Base-by-base conservation (phyloP, 1,139 yeast species). In the Taiozyma sp. region DNA sequence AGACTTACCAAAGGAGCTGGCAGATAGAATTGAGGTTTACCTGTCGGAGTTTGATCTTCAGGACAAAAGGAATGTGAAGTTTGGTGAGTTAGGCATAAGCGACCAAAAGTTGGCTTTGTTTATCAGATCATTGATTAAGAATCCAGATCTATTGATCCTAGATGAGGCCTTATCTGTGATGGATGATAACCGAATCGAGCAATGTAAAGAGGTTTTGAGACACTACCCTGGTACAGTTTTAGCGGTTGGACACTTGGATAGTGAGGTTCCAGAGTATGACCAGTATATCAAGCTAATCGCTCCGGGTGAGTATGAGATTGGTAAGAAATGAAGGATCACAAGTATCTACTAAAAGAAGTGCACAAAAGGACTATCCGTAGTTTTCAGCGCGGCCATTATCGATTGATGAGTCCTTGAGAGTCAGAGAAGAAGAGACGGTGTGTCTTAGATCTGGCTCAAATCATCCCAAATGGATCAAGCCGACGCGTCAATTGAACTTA, bases 141-240 rank as follows among this genome's bases (percentile, higher is more conserved):
- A 80, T 55, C 99, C 99, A 0, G 79, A 80, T 47, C 70, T 93
- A 3, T 71, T 93, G 47, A 86, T 93, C 50, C 72, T 93, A 4
- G 99, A 93, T 65, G 99, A 93, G 70, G 96, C 98, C 0, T 83
- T 93, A 56, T 87, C 96, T 16, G 95, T 93, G 32, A 89, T 92
- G 95, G 90, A 87, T 48, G 85, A 82, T 52, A 78, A 71, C 32
- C 74, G 84, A 42, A 78, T 91, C 67, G 72, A 74, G 27, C 74
- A 74, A 54, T 91, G 97, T 57, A 91, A 88, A 62, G 71, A 73
- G 16, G 64, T 85, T n/a, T 72, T 91, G 16, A 77, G 80, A 44
- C 67, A 75, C 24, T 81, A 86, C 74, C 75, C 79, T 4, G 86
- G 92, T 2, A 84, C 96, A 0, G 82, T 86, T 7, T 73, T 92